Conservation (phyloP, 768 basidiomycete species). For the Tricholoma furcatifolium region DNA sequence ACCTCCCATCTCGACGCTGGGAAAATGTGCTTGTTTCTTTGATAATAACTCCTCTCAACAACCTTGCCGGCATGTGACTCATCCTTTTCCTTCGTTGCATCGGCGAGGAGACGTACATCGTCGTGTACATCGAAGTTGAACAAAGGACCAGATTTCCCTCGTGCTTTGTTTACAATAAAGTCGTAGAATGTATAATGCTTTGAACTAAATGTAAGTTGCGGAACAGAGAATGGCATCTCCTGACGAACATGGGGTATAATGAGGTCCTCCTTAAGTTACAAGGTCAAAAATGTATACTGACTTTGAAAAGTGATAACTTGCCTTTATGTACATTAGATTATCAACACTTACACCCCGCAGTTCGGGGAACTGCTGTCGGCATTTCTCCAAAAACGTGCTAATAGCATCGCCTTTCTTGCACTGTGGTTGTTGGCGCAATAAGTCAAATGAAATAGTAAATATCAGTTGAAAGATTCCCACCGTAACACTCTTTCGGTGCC, state of each 20-base stretch:
- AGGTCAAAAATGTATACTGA: neutral
- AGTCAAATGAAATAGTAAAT: neutral
- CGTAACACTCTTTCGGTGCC: constrained; percentile 88
- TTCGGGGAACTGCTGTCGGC: constrained; percentile 90
- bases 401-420: constrained; percentile 97
- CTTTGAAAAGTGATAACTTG: constrained; percentile 25
- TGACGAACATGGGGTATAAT: constrained; percentile 89
- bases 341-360: constrained; percentile 87
- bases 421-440: constrained; percentile 39
- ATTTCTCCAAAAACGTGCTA: constrained; percentile 86
- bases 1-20: constrained; percentile 97
- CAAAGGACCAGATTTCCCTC: constrained; percentile 95
- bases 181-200: constrained; percentile 98
- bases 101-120: constrained; percentile 90
- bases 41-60: constrained; percentile 94
- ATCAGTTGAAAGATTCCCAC: constrained; percentile 46
- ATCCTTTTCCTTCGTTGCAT: constrained; percentile 96
- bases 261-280: constrained; percentile 75
- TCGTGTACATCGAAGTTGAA: constrained; percentile 99
- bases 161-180: constrained; percentile 97
- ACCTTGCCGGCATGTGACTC: constrained; percentile 99
- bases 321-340: constrained; percentile 99
- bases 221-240: neutral
- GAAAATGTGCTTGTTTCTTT: constrained; percentile 96
- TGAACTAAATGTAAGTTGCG: constrained; percentile 3